Base-by-base conservation (phyloP, 345 rosid species). In the Cochlearia excelsa region DNA sequence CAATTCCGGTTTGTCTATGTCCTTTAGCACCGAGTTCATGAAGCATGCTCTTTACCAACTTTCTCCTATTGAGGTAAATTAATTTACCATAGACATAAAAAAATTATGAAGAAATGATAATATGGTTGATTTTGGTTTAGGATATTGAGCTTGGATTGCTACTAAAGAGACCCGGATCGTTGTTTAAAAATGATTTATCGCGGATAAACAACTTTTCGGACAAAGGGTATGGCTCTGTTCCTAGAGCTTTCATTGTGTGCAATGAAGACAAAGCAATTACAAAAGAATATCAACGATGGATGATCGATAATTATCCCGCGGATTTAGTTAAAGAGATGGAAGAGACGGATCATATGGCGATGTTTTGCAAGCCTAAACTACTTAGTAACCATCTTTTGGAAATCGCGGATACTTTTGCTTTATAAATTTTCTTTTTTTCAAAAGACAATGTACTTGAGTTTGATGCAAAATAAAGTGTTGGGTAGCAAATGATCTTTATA, bases 261-360 rank as follows among this genome's bases (percentile, higher is more conserved):
- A 52, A 70, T 9, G 70, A 78, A 10, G 87, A 82, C 58, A 27
- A 65, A 42, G 34, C 11, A 7, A 31, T 78, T 23, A 46, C 26
- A 1, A 47, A 47, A 41, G 77, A 71, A 26, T 26, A 61, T 6
- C 83, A 80, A 43, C 30, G 46, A 7, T 82, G 81, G 80, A 60
- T 74, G 77, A 71, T 78, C 35, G 48, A 70, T 35, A 68, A 69
- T 16, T 66, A 50, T 65, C 69, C 65, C 2, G 57, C 38, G 23
- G 31, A 78, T 28, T 47, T 80, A 27, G 81, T 74, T 63, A 35
- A 51, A 8, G 74, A 59, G 48, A 78, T 82, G 37, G 43, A 51
- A 0, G 69, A 72, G 3, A 59, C 77, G 1, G 80, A 74, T 67
- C 87, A 80, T 48, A 80, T 78, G 87, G 54, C 70, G 30, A 78